Conservation (phyloP, 208 protist species). For the Wallacemonas sp. region DNA sequence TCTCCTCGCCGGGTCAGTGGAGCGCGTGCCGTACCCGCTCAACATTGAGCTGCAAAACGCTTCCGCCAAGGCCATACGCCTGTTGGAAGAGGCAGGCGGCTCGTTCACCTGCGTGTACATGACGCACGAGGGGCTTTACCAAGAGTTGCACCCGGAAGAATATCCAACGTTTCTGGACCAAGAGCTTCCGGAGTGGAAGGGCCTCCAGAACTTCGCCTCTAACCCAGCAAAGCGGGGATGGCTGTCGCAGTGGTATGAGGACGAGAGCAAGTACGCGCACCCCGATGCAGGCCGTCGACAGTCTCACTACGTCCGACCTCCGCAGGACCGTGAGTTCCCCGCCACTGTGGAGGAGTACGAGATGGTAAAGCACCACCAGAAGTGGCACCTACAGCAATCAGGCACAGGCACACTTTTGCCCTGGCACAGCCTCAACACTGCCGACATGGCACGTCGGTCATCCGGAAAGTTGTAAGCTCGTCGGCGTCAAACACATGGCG, state of each 20-base stretch:
- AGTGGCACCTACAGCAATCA: conserved; percentile 90
- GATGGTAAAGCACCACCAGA: conserved; percentile 91
- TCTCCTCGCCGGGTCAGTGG: conserved; percentile 62
- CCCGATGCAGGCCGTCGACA: conserved; percentile 71
- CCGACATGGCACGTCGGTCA: conserved; percentile 58
- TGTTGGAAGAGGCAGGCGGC: conserved; percentile 87
- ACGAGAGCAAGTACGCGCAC: conserved; percentile 86
- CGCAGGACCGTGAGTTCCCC: conserved; percentile 82
- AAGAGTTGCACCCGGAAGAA: conserved; percentile 86
- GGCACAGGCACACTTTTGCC: conserved; percentile 85
- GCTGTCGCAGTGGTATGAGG: conserved; percentile 87
- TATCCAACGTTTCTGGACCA: conserved; percentile 83
- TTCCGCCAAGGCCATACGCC: conserved; percentile 67
- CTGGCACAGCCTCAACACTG: conserved; percentile 79
- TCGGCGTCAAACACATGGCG: not conserved
- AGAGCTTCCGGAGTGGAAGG: conserved; percentile 77
- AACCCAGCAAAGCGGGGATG: conserved; percentile 78
- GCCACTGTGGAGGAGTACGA: conserved; percentile 86
- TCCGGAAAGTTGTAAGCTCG: conserved; percentile 28
- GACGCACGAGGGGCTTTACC: conserved; percentile 88
- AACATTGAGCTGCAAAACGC: conserved; percentile 90
- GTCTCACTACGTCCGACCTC: conserved; percentile 81
- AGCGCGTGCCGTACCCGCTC: conserved; percentile 73
- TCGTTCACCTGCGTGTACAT: conserved; percentile 88
- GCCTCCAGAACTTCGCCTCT: conserved; percentile 72